Percentiles rank a stretch among this genome's conserved stretches.
Evolutionary conservation across 2,329 filamentous ascomycete genomes (phyloP).

Genomic region (Clathrospora elynae): DNA sequence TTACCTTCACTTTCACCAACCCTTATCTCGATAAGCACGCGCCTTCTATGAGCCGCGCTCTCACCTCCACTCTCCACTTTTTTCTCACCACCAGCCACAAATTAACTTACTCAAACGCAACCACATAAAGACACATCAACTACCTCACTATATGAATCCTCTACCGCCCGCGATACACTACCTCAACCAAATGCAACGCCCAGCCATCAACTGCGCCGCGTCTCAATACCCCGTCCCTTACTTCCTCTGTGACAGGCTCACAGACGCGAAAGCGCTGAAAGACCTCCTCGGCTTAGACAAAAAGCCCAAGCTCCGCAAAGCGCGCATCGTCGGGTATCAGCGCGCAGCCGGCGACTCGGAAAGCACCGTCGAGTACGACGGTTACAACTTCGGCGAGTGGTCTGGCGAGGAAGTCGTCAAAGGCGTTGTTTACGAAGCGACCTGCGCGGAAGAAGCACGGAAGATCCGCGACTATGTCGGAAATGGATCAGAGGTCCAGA

Average conservation of each 20-base stretch:
- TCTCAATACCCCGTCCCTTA: neutral
- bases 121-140: too few species aligned
- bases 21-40: neutral
- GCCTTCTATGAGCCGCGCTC: neutral
- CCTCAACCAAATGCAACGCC: neutral
- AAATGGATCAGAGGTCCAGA: neutral
- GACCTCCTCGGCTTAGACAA: neutral
- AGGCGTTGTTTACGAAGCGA: slow-evolving; percentile 4
- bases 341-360: neutral
- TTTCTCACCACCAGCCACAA: neutral
- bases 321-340: neutral
- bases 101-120: too few species aligned
- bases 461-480: neutral
- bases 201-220: neutral
- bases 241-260: slow-evolving; percentile 5
- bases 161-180: neutral
- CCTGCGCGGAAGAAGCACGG: neutral
- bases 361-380: slow-evolving; percentile 1
- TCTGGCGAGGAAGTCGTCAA: neutral
- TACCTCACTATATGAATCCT: too few species aligned
- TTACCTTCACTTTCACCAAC: neutral
- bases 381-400: neutral
- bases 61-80: neutral
- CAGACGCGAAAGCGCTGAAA: neutral
- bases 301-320: slow-evolving; percentile 10